A percentile compares a stretch with the other conserved stretches of the same genome.
These are phyloP conservation scores for Boletellus ananas DNA, from an alignment of 768 basidiomycete species.

Conservation along the genomic window DNA sequence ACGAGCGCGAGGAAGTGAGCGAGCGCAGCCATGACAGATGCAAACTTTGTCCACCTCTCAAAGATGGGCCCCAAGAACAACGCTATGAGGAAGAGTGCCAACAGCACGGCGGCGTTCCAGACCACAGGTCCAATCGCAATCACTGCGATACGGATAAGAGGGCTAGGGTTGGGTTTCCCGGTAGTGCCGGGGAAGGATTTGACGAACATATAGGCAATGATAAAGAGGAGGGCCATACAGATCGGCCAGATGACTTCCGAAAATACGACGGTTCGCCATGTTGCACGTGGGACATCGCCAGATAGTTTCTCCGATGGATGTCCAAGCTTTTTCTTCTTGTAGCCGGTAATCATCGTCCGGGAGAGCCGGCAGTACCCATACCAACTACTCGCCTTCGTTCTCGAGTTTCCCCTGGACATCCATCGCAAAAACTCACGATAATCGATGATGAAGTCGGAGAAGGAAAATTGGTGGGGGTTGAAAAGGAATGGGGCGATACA, in stretches of 20 bases:
- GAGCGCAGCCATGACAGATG: constrained; percentile 85
- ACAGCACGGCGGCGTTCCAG: constrained; percentile 88
- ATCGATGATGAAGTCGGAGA: constrained; percentile 96
- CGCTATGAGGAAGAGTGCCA: constrained; percentile 87
- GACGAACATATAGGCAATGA: constrained; percentile 88
- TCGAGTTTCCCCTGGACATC: constrained; percentile 99
- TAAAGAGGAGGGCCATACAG: constrained; percentile 68
- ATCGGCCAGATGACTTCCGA: constrained; percentile 83
- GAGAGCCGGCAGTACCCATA: constrained; percentile 98
- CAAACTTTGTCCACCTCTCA: constrained; percentile 81
- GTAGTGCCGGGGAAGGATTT: constrained; percentile 76
- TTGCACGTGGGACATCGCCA: constrained; percentile 88
- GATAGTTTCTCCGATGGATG: constrained; percentile 98
- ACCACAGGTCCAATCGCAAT: constrained; percentile 90
- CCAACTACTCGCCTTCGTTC: constrained; percentile 97
- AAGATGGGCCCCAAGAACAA: constrained; percentile 90
- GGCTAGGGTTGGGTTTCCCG: constrained; percentile 69
- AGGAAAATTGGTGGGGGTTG: constrained; percentile 99
- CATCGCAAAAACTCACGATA: constrained; percentile 97
- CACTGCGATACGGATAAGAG: constrained; percentile 84
- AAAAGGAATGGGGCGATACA: constrained; percentile 98
- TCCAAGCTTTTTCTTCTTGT: constrained; percentile 98
- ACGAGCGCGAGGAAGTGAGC: constrained; percentile 82
- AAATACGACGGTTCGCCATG: constrained; percentile 79
- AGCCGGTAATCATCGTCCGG: constrained; percentile 96